A percentile compares a stretch with the other conserved stretches of the same genome.
Conservation (phyloP, 2,329 filamentous ascomycete species). For the Colletotrichum horii region DNA sequence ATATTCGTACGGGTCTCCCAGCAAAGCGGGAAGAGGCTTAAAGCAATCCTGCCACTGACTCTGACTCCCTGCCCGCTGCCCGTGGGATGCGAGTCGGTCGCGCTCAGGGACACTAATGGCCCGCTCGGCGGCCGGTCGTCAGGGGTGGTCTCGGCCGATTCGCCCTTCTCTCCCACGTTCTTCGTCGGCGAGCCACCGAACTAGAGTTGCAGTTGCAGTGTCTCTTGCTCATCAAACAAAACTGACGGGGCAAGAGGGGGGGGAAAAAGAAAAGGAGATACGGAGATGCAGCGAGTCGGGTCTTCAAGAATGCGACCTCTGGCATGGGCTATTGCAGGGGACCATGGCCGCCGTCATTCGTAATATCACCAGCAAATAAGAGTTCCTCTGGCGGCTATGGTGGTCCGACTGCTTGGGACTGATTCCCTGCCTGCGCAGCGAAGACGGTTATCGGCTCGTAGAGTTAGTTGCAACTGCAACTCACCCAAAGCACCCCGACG, state of each 20-base stretch:
- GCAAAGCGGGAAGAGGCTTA: background rate
- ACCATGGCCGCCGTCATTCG: background rate
- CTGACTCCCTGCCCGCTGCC: background rate
- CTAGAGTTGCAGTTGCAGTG: background rate
- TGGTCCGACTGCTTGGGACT: background rate
- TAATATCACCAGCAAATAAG: background rate
- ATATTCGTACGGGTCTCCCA: background rate
- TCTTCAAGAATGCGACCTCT: background rate
- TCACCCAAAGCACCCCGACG: background rate
- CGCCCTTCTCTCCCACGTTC: background rate
- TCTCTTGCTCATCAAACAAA: slow-evolving; percentile 1
- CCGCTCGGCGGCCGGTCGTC: background rate
- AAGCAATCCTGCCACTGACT: background rate
- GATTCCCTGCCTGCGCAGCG: background rate
- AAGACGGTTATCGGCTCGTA: background rate
- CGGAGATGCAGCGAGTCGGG: background rate
- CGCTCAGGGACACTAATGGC: background rate
- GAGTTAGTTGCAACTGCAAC: slow-evolving; percentile 3
- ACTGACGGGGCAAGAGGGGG: background rate
- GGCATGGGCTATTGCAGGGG: background rate
- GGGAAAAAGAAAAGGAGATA: background rate
- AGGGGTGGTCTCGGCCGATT: slow-evolving; percentile 16
- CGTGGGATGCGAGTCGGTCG: background rate
- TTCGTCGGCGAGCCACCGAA: background rate
- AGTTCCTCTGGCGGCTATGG: background rate